phyloP scores from a whole-genome alignment of 1,284 basidiomycete species.

The Moesziomyces sp. region DNA sequence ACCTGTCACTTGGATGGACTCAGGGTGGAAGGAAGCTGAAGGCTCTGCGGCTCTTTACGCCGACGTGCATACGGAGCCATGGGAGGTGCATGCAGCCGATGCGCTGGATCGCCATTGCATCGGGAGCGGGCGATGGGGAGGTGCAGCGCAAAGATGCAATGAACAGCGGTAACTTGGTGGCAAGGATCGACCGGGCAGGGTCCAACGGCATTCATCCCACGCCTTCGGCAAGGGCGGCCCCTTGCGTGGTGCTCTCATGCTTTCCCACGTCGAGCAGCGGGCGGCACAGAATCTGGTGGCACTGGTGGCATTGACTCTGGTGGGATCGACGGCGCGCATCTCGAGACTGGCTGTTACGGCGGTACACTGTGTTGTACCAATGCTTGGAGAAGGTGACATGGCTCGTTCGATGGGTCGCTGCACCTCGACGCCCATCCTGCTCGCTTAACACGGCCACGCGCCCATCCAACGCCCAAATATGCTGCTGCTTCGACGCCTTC shows the following conservation, averaged over 20 bases:
- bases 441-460: neutral
- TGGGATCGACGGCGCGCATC: neutral
- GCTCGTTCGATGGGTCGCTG: neutral
- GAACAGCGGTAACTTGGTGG: no score
- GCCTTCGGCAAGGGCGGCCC: slow-evolving; percentile 25
- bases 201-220: slow-evolving; percentile 2
- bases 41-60: slow-evolving; percentile 13
- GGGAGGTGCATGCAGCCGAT: slow-evolving; percentile 5
- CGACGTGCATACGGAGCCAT: slow-evolving; percentile 14
- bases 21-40: neutral
- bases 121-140: no score
- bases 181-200: no score
- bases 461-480: neutral
- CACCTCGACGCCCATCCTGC: neutral
- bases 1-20: slow-evolving; percentile 9
- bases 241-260: slow-evolving; percentile 11
- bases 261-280: slow-evolving; percentile 2
- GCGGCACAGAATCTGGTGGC: no score
- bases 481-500: neutral
- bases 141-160: no score
- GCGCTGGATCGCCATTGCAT: slow-evolving; percentile 1
- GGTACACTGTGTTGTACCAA: no score
- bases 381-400: neutral
- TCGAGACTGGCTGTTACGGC: neutral
- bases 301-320: no score